Conservation (phyloP, 2,329 filamentous ascomycete genomes). For the Cladophialophora bantiana region DNA sequence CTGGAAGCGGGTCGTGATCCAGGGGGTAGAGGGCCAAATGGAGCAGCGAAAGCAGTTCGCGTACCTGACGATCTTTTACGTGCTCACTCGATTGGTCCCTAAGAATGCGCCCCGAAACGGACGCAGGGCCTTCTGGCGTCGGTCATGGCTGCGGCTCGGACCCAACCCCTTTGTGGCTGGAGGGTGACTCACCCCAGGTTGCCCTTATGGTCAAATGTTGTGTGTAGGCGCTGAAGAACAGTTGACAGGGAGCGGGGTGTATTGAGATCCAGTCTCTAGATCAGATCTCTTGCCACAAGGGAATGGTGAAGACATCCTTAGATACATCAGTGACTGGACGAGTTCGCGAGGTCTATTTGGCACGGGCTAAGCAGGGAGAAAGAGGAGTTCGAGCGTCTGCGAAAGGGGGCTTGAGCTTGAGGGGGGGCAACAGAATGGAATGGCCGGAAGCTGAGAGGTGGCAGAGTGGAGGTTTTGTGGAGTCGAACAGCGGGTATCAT, state of each 20-base stretch:
- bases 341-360: neutral
- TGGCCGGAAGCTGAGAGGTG: conserved; percentile 6
- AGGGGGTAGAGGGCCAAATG: conserved; percentile 16
- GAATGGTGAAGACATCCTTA: neutral
- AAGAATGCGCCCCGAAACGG: conserved; percentile 25
- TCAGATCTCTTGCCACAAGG: neutral
- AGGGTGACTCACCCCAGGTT: neutral
- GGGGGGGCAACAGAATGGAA: conserved; percentile 16
- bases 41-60: conserved; percentile 22
- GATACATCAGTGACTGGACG: neutral
- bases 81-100: conserved; percentile 30
- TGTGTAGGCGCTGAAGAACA: neutral
- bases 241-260: neutral
- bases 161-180: conserved; percentile 13
- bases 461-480: conserved; percentile 20
- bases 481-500: conserved; percentile 11
- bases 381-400: neutral
- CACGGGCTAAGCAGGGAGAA: conserved; percentile 2
- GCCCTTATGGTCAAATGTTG: neutral
- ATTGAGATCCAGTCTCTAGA: neutral
- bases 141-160: neutral
- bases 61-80: conserved; percentile 36
- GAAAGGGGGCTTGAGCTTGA: neutral
- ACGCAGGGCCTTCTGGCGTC: conserved; percentile 17
- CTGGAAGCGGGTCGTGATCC: conserved; percentile 21